Evolutionary conservation across 2,329 filamentous ascomycete species (phyloP).

Genomic region (Ramularia collo-cygni): DNA sequence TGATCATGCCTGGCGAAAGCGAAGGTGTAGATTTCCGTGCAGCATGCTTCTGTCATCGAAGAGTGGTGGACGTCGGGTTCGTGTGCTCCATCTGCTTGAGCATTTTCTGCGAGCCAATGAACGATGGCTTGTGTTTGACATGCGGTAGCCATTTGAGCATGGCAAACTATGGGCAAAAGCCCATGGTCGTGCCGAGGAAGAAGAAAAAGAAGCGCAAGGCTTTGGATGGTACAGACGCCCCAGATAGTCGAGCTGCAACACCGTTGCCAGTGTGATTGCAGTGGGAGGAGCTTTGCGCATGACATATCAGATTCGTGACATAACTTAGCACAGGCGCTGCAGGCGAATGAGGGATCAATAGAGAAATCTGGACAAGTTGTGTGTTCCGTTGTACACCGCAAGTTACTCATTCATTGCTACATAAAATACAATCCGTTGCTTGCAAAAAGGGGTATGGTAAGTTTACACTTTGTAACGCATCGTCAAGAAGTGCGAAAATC

Average conservation of each 20-base stretch:
- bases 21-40: slow-evolving; percentile 91
- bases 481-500: no score
- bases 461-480: no score
- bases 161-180: slow-evolving; percentile 68
- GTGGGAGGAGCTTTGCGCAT: no score
- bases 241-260: slow-evolving; percentile 24
- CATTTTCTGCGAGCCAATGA: slow-evolving; percentile 70
- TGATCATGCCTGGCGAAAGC: slow-evolving; percentile 68
- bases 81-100: slow-evolving; percentile 95
- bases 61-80: slow-evolving; percentile 84
- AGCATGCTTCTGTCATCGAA: slow-evolving; percentile 95
- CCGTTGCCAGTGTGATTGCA: slow-evolving; percentile 17
- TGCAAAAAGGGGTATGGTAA: no score
- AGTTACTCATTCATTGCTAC: no score
- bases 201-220: slow-evolving; percentile 63
- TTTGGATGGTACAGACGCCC: slow-evolving; percentile 39
- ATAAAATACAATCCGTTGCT: no score
- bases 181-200: slow-evolving; percentile 66
- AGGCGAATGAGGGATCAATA: no score
- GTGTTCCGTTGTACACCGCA: no score
- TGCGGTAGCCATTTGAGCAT: slow-evolving; percentile 74
- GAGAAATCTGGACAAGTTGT: no score
- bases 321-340: no score
- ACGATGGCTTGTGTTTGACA: slow-evolving; percentile 66
- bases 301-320: no score